Percentiles rank a stretch among this genome's conserved stretches.
Conservation (phyloP, 1,284 basidiomycete species). For the Taiwanofungus camphoratus region DNA sequence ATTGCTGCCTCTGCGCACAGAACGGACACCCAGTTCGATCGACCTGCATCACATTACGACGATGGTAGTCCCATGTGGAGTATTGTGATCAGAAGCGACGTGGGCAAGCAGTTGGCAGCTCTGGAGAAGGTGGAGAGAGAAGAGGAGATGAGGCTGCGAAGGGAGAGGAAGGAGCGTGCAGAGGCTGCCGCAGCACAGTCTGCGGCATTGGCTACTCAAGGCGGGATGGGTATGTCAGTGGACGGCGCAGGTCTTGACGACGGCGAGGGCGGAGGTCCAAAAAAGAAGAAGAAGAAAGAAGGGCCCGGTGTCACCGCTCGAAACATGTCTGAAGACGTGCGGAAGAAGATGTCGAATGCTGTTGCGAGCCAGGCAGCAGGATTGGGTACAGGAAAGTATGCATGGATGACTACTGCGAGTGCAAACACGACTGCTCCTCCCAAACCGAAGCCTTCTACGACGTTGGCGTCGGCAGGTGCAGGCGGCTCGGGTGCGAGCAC, state of each 20-base stretch:
- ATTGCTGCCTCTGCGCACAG: constrained; percentile 68
- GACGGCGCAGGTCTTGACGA: constrained; percentile 35
- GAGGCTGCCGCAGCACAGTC: constrained; percentile 64
- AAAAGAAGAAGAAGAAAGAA: constrained; percentile 81
- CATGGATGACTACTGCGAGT: constrained; percentile 76
- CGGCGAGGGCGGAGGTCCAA: constrained; percentile 50
- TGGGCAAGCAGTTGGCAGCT: constrained; percentile 66
- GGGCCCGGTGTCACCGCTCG: constrained; percentile 77
- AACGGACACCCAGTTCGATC: constrained; percentile 64
- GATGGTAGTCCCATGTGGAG: constrained; percentile 75
- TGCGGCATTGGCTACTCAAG: constrained; percentile 54
- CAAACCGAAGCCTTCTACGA: constrained; percentile 45
- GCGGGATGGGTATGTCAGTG: constrained; percentile 29
- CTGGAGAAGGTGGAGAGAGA: constrained; percentile 76
- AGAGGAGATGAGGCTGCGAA: constrained; percentile 67
- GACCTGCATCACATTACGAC: constrained; percentile 57
- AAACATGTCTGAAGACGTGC: constrained; percentile 84
- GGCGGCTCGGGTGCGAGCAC: constrained; percentile 21
- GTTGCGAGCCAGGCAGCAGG: constrained; percentile 86
- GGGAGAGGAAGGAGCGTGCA: constrained; percentile 69
- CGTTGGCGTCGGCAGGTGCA: constrained; percentile 18
- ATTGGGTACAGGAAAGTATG: constrained; percentile 64
- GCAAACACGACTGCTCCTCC: constrained; percentile 36
- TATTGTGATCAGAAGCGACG: constrained; percentile 64
- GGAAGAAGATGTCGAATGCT: constrained; percentile 85